These are phyloP conservation scores for Leccinum griseonigrum DNA, from an alignment of 1,284 basidiomycete species.

Conservation along the genomic window DNA sequence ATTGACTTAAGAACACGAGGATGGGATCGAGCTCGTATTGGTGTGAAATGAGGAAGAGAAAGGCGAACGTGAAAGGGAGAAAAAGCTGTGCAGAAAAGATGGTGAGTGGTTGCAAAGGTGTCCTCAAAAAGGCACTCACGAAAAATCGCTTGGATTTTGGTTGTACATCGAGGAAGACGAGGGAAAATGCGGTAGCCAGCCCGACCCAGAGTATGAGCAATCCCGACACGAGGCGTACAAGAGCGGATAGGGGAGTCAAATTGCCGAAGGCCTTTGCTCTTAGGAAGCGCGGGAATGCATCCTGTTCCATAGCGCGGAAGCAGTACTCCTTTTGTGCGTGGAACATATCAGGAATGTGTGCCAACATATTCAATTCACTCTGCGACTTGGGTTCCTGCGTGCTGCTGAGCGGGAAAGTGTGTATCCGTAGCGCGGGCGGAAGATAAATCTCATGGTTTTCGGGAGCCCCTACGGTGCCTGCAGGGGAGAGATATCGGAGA, in stretches of 20 bases:
- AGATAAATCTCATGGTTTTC: constrained; percentile 94
- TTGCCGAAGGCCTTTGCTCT: constrained; percentile 97
- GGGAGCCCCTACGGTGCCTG: constrained; percentile 59
- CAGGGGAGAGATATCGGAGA: constrained; percentile 85
- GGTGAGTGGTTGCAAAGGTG: constrained; percentile 6
- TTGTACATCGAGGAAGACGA: constrained; percentile 91
- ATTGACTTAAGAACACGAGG: constrained; percentile 80
- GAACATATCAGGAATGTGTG: constrained; percentile 95
- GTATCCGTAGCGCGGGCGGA: constrained; percentile 80
- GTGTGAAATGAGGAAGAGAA: constrained; percentile 88
- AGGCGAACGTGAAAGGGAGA: constrained; percentile 89
- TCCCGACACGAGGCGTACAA: constrained; percentile 82
- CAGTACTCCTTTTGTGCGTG: constrained; percentile 97
- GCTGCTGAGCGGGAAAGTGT: constrained; percentile 72
- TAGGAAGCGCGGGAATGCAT: constrained; percentile 95
- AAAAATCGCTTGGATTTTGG: constrained; percentile 91
- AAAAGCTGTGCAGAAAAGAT: constrained; percentile 65
- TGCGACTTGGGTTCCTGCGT: constrained; percentile 68
- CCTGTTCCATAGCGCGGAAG: constrained; percentile 95
- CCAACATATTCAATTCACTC: constrained; percentile 73
- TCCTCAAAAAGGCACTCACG: constrained; percentile 56
- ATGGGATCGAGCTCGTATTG: constrained; percentile 97
- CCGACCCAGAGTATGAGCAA: constrained; percentile 91
- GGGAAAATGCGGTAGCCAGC: constrained; percentile 84
- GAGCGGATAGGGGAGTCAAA: constrained; percentile 85